Conservation (phyloP, 495 filamentous ascomycete genomes). For the Penicillium roqueforti region DNA sequence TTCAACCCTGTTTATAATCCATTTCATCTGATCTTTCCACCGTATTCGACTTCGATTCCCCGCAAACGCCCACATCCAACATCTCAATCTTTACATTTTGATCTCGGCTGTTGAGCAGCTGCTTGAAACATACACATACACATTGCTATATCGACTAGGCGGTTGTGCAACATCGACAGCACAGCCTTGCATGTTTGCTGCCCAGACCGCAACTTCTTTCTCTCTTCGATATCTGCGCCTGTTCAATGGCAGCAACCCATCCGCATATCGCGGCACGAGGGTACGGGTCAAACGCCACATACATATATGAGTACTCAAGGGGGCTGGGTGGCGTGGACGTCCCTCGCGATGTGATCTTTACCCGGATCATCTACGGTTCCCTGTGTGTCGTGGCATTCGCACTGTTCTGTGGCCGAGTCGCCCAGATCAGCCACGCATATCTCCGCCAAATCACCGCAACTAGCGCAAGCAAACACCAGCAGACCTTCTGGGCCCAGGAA, state of each 20-base stretch:
- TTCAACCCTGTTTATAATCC: neutral
- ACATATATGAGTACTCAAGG: constrained; percentile 43
- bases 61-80: neutral
- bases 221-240: constrained; percentile 4
- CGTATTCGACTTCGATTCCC: neutral
- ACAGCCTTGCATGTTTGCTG: neutral
- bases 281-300: constrained; percentile 37
- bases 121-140: neutral
- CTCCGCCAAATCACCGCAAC: constrained; percentile 70
- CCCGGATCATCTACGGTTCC: constrained; percentile 42
- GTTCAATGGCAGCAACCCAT: constrained; percentile 35
- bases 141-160: neutral
- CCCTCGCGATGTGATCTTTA: constrained; percentile 40
- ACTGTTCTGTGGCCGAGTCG: constrained; percentile 53
- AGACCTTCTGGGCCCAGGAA: constrained; percentile 62
- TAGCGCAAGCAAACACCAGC: constrained; percentile 42
- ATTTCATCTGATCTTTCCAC: neutral
- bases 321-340: constrained; percentile 43
- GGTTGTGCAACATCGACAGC: neutral
- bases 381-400: constrained; percentile 47
- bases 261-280: constrained; percentile 30
- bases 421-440: constrained; percentile 60
- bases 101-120: constrained; percentile 3
- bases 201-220: neutral
- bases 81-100: neutral